phyloP scores from a whole-genome alignment of 2,329 filamentous ascomycete genomes.

The Moelleriella libera region DNA sequence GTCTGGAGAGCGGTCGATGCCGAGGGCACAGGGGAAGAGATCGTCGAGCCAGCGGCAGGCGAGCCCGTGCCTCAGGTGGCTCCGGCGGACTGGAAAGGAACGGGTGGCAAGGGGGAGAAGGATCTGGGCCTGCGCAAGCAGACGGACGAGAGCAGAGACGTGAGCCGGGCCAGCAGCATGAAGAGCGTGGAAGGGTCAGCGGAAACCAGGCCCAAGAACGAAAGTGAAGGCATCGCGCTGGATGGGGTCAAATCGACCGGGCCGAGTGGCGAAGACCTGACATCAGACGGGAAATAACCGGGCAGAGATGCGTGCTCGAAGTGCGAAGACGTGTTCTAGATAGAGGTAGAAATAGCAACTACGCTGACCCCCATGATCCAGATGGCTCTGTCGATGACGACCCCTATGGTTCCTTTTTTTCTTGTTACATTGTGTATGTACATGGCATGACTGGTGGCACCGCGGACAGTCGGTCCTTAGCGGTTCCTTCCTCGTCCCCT shows the following conservation, averaged over 20 bases:
- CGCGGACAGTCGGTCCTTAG: neutral
- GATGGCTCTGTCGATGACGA: too few species aligned
- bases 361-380: too few species aligned
- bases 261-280: conserved; percentile 19
- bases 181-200: conserved; percentile 19
- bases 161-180: conserved; percentile 63
- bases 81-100: conserved; percentile 61
- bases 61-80: conserved; percentile 56
- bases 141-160: conserved; percentile 47
- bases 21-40: conserved; percentile 14
- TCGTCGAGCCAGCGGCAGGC: conserved; percentile 49
- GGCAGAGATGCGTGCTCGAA: neutral
- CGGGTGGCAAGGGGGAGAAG: conserved; percentile 33
- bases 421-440: neutral
- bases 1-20: conserved; percentile 53
- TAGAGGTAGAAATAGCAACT: too few species aligned
- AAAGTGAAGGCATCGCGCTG: conserved; percentile 8
- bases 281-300: conserved; percentile 4
- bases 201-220: conserved; percentile 2
- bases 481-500: conserved; percentile 18
- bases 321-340: neutral
- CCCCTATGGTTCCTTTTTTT: too few species aligned
- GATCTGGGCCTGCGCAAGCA: conserved; percentile 54
- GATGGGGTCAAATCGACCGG: conserved; percentile 21
- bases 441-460: neutral